Conservation (phyloP, 2,329 filamentous ascomycete genomes). For the Pseudofabraea citricarpa region DNA sequence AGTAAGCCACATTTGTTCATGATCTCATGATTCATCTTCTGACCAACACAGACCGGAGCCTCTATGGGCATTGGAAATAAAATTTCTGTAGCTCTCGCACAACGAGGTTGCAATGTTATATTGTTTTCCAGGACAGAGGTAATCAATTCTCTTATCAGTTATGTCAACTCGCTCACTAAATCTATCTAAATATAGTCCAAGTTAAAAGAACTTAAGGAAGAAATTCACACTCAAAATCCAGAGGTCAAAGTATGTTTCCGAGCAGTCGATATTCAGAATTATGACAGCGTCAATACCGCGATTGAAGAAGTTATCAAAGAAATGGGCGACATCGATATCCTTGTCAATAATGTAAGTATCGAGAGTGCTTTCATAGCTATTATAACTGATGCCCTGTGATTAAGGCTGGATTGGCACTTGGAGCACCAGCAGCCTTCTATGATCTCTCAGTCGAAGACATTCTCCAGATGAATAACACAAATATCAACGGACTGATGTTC, state of each 20-base stretch:
- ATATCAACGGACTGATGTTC: slow-evolving; percentile 43
- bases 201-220: not conserved
- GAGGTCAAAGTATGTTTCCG: not conserved
- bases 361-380: not conserved
- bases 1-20: too few species aligned
- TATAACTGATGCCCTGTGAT: not conserved
- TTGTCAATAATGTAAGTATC: slow-evolving; percentile 62
- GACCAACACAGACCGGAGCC: not conserved
- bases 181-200: not conserved
- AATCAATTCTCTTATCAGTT: not conserved
- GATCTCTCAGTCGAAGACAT: not conserved
- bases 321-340: slow-evolving; percentile 55
- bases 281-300: not conserved
- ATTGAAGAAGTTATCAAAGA: slow-evolving; percentile 35
- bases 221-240: not conserved
- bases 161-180: not conserved
- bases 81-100: not conserved
- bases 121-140: not conserved
- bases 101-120: not conserved
- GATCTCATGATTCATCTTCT: too few species aligned
- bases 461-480: slow-evolving; percentile 37
- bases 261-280: not conserved
- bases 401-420: not conserved
- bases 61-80: not conserved
- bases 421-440: not conserved